Evolutionary conservation across 139 green algal genomes (phyloP).

Genomic region (Chlamydomonas schloesseri): DNA sequence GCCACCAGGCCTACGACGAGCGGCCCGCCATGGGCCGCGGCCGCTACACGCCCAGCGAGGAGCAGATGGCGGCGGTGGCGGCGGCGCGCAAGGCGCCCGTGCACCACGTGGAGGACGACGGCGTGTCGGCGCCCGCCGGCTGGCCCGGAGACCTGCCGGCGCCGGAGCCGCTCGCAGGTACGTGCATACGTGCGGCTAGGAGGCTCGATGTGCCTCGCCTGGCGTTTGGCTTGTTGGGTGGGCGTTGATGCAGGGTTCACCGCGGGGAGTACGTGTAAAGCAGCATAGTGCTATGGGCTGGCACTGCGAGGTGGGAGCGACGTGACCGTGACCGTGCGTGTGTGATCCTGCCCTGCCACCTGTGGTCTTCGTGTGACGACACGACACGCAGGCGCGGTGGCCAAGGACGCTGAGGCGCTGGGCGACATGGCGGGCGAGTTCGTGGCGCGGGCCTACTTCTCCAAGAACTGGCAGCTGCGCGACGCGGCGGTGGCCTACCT

Average conservation of each 20-base stretch:
- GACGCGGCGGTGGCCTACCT: slow-evolving; percentile 74
- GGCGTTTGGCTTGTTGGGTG: no score
- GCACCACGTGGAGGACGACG: neutral
- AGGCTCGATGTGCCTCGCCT: neutral
- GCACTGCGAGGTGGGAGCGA: no score
- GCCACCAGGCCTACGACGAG: slow-evolving; percentile 81
- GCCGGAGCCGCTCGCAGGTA: slow-evolving; percentile 72
- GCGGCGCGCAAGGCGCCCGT: neutral
- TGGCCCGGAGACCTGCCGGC: slow-evolving; percentile 80
- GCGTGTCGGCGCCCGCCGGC: slow-evolving; percentile 51
- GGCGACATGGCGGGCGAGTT: slow-evolving; percentile 81
- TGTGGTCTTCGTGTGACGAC: no score
- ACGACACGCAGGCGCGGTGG: slow-evolving; percentile 32
- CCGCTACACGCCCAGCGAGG: slow-evolving; percentile 23
- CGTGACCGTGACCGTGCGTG: no score
- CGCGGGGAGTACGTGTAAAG: no score
- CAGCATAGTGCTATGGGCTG: no score
- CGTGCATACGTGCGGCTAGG: no score
- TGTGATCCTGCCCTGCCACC: no score
- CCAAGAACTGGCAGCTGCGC: slow-evolving; percentile 88
- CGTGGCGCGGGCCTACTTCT: slow-evolving; percentile 75
- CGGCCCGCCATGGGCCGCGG: slow-evolving; percentile 74
- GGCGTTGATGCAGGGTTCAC: neutral
- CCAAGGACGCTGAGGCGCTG: slow-evolving; percentile 72
- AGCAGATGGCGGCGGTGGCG: slow-evolving; percentile 19